These are phyloP conservation scores for Metarhizium album DNA, from an alignment of 2,329 filamentous ascomycete genomes.

Conservation along the genomic window DNA sequence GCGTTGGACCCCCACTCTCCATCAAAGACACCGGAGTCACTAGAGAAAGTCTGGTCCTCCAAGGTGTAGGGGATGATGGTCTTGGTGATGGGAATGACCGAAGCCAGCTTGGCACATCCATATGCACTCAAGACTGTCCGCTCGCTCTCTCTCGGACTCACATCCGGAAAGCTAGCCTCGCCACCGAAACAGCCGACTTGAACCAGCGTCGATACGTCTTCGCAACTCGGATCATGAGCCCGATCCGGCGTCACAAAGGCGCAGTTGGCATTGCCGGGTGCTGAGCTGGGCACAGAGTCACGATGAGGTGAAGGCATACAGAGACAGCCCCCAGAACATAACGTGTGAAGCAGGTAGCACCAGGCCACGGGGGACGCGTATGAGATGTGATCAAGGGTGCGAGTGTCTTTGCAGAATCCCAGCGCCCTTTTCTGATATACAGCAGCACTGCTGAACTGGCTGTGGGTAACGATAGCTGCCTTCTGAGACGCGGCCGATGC, in stretches of 20 bases:
- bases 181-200: not conserved
- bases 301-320: slow-evolving; percentile 2
- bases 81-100: not conserved
- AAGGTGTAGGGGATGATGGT: not conserved
- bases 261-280: not conserved
- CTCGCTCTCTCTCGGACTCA: not conserved
- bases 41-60: not conserved
- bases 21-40: not conserved
- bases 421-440: slow-evolving; percentile 2
- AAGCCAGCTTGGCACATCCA: not conserved
- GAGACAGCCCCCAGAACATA: slow-evolving; percentile 2
- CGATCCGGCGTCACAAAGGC: not conserved
- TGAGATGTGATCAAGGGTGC: not conserved
- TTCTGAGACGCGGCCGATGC: not conserved
- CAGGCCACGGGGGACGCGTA: slow-evolving; percentile 2
- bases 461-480: not conserved
- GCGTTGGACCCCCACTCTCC: not conserved
- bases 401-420: not conserved
- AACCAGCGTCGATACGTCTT: not conserved
- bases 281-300: not conserved
- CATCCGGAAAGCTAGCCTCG: not conserved
- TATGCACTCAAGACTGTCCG: not conserved
- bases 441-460: slow-evolving; percentile 3
- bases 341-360: slow-evolving; percentile 5
- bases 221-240: not conserved